Percentiles rank a stretch among this genome's conserved stretches.
Evolutionary conservation across 2,329 filamentous ascomycete species (phyloP).

Genomic region (Venturia effusa): DNA sequence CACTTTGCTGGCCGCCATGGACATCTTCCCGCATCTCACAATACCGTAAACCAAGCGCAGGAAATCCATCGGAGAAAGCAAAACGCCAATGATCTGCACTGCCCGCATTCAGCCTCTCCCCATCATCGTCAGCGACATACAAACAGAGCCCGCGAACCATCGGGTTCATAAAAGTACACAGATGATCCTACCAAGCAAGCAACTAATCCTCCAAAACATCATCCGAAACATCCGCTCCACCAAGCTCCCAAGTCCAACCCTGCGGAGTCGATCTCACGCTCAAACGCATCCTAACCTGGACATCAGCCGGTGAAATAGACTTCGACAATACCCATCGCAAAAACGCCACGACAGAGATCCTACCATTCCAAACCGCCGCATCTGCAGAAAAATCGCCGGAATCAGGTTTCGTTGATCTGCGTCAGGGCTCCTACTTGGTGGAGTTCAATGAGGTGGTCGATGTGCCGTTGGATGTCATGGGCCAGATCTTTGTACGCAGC

Average conservation of each 20-base stretch:
- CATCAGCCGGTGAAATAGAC: slow-evolving; percentile 15
- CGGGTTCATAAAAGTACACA: neutral
- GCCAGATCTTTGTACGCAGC: slow-evolving; percentile 25
- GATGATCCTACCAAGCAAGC: neutral
- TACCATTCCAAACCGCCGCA: neutral
- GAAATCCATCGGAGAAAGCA: too few species aligned
- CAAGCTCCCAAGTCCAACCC: slow-evolving; percentile 14
- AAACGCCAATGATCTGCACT: too few species aligned
- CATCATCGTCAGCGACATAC: too few species aligned
- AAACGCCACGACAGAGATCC: neutral
- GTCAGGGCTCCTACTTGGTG: slow-evolving; percentile 25
- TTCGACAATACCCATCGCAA: slow-evolving; percentile 15
- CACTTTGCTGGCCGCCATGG: too few species aligned
- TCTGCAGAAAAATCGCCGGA: neutral
- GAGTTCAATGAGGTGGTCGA: slow-evolving; percentile 32
- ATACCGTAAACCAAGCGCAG: too few species aligned
- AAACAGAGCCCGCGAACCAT: too few species aligned
- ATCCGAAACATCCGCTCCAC: neutral
- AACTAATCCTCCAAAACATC: neutral
- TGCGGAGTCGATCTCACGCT: slow-evolving; percentile 20
- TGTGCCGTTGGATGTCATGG: slow-evolving; percentile 31
- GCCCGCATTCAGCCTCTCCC: too few species aligned
- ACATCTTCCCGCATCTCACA: too few species aligned
- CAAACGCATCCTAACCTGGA: slow-evolving; percentile 15
- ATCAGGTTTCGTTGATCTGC: neutral